These are phyloP conservation scores for Silene uniflora DNA, from an alignment of 148 eudicot genomes.

Conservation along the genomic window DNA sequence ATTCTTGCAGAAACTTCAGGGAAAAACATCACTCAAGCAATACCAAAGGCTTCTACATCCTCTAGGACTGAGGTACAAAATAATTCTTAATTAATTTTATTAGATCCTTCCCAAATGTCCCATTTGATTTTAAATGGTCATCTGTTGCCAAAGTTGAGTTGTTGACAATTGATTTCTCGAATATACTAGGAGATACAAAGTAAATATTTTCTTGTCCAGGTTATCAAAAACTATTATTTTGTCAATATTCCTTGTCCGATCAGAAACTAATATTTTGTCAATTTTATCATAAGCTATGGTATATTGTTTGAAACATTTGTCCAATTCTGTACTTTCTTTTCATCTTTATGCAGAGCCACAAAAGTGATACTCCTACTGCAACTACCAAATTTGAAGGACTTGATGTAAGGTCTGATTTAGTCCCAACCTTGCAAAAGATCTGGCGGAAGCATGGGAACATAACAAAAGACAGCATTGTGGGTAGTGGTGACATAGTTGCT, in stretches of 20 bases:
- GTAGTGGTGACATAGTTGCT: not conserved
- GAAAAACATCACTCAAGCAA: not conserved
- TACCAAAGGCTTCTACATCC: not conserved
- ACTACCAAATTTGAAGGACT: constrained; percentile 11
- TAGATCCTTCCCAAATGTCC: no score
- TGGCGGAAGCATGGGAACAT: constrained; percentile 23
- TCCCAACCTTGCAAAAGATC: constrained; percentile 22
- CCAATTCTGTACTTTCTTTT: not conserved
- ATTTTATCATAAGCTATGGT: no score
- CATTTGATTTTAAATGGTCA: no score
- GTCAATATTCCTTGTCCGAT: no score
- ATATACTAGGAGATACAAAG: no score
- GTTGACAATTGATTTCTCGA: no score
- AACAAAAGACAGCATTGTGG: not conserved
- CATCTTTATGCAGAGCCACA: not conserved
- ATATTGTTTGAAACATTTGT: no score
- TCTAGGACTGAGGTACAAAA: not conserved
- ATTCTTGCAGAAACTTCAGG: not conserved
- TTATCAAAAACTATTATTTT: no score
- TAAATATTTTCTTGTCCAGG: no score
- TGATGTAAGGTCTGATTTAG: not conserved
- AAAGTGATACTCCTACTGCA: not conserved
- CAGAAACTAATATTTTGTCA: no score
- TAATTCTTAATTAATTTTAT: not conserved
- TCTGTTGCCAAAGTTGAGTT: no score